Base-by-base conservation (phyloP, 805 yeast species). In the Lipomyces yamadae region DNA sequence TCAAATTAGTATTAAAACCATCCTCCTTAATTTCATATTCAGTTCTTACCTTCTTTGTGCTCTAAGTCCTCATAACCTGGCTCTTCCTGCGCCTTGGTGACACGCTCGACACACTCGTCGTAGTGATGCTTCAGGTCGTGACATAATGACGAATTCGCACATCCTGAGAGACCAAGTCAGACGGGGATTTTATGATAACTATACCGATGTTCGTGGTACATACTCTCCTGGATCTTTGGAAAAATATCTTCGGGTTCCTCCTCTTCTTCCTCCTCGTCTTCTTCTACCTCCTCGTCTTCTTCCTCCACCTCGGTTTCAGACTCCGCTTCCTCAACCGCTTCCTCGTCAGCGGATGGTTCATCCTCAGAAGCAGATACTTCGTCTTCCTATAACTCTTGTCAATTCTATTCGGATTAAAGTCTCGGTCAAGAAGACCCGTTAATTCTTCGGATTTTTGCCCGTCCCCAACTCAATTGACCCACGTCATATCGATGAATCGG, bases 81-180 rank as follows among this genome's bases (percentile, higher is more conserved):
- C 77, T 91, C 93, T 82, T 92, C 91, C 83, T 83, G 85, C 74
- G 88, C 96, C 79, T 88, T 86, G 72, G 95, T 87, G 72, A 94
- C 98, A 84, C 98, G 92, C 82, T 91, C 98, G 67, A 88, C 88
- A 85, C 99, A 94, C 81, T 93, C 97, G 70, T 90, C 88, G 81
- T 89, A 92, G 81, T 93, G 98, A 81, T 93, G 97, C 75, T 86
- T 85, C 78, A 84, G 84, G 72, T 87, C 87, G 74, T 87, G 83
- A 81, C 96, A 90, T 61, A 85, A 85, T 65, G 82, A 83, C 60
- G 89, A 83, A 70, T 86, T 83, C 61, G 86, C 80, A 80, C 97
- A 92, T 77, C 89, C 92, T 76, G 34, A 45, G 69, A 65, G 13
- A 33, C 15, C 8, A 53, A n/a, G 63, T 58, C 48, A 62, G 66